Base-by-base conservation (phyloP, 371 early-diverging fungal genomes). In the Rhizopus stolonifer region DNA sequence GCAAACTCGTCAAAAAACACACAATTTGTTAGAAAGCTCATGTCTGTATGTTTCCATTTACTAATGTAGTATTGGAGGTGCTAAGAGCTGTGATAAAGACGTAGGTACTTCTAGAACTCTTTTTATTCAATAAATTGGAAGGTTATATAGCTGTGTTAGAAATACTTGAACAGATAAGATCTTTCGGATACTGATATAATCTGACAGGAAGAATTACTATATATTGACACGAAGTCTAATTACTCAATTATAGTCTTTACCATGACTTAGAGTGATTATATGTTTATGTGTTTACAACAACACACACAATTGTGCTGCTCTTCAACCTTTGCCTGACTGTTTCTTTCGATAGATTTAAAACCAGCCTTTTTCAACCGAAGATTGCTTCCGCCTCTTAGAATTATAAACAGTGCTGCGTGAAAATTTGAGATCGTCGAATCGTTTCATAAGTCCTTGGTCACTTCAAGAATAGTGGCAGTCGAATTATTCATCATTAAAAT, bases 81-180 rank as follows among this genome's bases (percentile, higher is more conserved):
- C n/a, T n/a, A n/a, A n/a, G n/a, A n/a, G n/a, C n/a, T n/a, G n/a
- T n/a, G n/a, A n/a, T n/a, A n/a, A n/a, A n/a, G n/a, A n/a, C n/a
- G n/a, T n/a, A n/a, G n/a, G n/a, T n/a, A n/a, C n/a, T n/a, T n/a
- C n/a, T n/a, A n/a, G n/a, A n/a, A n/a, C n/a, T n/a, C n/a, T n/a
- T n/a, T n/a, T n/a, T n/a, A n/a, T n/a, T n/a, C n/a, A n/a, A n/a
- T n/a, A n/a, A n/a, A n/a, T n/a, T n/a, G n/a, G n/a, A n/a, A n/a
- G n/a, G n/a, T n/a, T n/a, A n/a, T n/a, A n/a, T n/a, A n/a, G n/a
- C n/a, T n/a, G n/a, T n/a, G n/a, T n/a, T n/a, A n/a, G n/a, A n/a
- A n/a, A n/a, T n/a, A n/a, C n/a, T n/a, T n/a, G n/a, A 51, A 55
- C 50, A 46, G 49, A 60, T 39, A 50, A 46, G 10, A 51, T 46